A percentile compares a stretch with the other conserved stretches of the same genome.
These are phyloP conservation scores for Stachybotrys chlorohalonatus DNA, from an alignment of 2,329 filamentous ascomycete species.

Conservation along the genomic window DNA sequence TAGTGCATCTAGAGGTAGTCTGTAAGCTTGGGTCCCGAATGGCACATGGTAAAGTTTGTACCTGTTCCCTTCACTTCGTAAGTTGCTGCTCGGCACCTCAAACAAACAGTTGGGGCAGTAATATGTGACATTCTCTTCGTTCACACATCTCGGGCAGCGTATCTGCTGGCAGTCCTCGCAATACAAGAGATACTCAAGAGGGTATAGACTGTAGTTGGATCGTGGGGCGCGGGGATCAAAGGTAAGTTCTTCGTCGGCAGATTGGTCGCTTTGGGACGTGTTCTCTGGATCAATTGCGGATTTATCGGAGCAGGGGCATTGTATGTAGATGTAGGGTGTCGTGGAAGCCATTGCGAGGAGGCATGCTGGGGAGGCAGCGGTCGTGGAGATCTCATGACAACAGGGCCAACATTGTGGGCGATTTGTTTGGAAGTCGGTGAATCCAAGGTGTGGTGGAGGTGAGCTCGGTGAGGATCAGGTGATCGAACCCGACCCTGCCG, in stretches of 20 bases:
- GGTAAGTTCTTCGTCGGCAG: slow-evolving; percentile 62
- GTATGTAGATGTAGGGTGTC: slow-evolving; percentile 56
- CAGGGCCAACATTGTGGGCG: neutral
- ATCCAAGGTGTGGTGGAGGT: neutral
- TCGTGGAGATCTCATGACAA: neutral
- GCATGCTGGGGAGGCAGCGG: neutral
- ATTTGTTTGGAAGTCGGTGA: neutral
- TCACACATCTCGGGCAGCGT: slow-evolving; percentile 82
- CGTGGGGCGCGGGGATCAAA: slow-evolving; percentile 81
- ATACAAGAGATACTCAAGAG: slow-evolving; percentile 87
- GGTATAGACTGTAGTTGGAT: slow-evolving; percentile 86
- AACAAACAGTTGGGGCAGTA: slow-evolving; percentile 95
- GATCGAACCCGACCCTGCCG: neutral
- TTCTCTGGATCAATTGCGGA: slow-evolving; percentile 23
- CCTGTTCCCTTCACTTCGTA: slow-evolving; percentile 91
- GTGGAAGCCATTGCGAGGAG: slow-evolving; percentile 36
- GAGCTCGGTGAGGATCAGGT: neutral
- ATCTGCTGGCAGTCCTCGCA: slow-evolving; percentile 98
- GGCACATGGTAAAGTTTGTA: slow-evolving; percentile 27
- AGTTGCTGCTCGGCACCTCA: slow-evolving; percentile 86
- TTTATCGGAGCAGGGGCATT: slow-evolving; percentile 53
- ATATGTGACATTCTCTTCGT: slow-evolving; percentile 89
- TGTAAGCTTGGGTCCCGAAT: slow-evolving; percentile 4
- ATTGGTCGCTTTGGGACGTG: slow-evolving; percentile 17
- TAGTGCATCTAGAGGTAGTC: slow-evolving; percentile 57